Evolutionary conservation across 2,329 filamentous ascomycete genomes (phyloP).

Genomic region (Arthrobotrys sinensis): DNA sequence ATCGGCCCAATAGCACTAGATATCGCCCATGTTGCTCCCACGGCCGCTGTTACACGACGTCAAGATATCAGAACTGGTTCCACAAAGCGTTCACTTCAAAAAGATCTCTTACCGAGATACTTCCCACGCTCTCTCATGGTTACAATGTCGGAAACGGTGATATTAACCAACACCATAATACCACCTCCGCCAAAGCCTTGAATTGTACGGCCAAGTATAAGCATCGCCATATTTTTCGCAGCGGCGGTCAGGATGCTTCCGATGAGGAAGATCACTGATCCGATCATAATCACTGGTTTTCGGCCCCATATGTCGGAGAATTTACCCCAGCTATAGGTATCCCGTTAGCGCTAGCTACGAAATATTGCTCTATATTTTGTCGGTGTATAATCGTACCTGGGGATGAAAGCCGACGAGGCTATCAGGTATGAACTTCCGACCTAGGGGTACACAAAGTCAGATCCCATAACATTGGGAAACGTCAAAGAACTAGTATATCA

Average conservation of each 20-base stretch:
- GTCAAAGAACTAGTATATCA: background rate
- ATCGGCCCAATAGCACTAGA: slow-evolving; percentile 78
- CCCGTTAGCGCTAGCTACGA: background rate
- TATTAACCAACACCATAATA: slow-evolving; percentile 75
- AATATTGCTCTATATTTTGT: background rate
- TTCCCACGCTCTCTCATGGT: slow-evolving; percentile 62
- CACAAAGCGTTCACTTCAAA: slow-evolving; percentile 4
- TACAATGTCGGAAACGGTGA: slow-evolving; percentile 72
- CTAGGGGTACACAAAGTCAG: slow-evolving; percentile 11
- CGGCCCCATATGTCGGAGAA: slow-evolving; percentile 76
- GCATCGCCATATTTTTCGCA: slow-evolving; percentile 71
- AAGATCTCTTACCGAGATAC: slow-evolving; percentile 64
- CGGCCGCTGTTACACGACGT: slow-evolving; percentile 68
- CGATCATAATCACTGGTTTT: slow-evolving; percentile 75
- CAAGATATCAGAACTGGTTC: slow-evolving; percentile 64
- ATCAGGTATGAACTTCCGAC: slow-evolving; percentile 59
- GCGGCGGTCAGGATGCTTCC: slow-evolving; percentile 73
- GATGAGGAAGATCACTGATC: slow-evolving; percentile 76
- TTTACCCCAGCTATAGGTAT: slow-evolving; percentile 50
- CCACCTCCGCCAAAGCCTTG: slow-evolving; percentile 75
- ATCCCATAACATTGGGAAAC: background rate
- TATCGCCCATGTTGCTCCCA: slow-evolving; percentile 78
- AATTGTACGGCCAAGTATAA: slow-evolving; percentile 73
- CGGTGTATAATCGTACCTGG: slow-evolving; percentile 35
- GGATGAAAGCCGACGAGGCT: slow-evolving; percentile 57